A percentile compares a stretch with the other conserved stretches of the same genome.
These are phyloP conservation scores for Marchantia polymorpha DNA, from an alignment of 225 moss, liverwort and hornwort species.

Conservation along the genomic window DNA sequence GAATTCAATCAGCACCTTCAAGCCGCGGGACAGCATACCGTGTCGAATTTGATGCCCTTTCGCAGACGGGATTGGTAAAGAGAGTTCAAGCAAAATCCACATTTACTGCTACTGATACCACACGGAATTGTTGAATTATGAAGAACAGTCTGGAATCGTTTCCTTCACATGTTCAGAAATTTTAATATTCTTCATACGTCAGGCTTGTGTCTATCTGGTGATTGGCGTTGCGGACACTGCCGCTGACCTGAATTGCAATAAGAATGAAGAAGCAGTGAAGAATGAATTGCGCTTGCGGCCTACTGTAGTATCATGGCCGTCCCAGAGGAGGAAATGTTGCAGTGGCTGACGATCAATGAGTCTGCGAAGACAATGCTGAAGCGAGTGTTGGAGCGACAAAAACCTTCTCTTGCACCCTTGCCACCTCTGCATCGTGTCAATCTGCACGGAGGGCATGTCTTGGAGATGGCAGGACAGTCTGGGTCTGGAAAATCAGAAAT, in stretches of 20 bases:
- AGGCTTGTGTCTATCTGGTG: background rate
- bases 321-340: conserved; percentile 26
- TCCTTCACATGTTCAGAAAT: background rate
- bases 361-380: conserved; percentile 43
- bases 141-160: too few species aligned
- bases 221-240: background rate
- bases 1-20: too few species aligned
- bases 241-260: background rate
- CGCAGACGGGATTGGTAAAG: too few species aligned
- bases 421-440: conserved; percentile 39
- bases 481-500: conserved; percentile 52
- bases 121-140: too few species aligned
- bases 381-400: conserved; percentile 30
- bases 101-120: too few species aligned
- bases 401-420: conserved; percentile 38
- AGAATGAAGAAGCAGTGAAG: background rate
- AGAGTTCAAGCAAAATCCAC: too few species aligned
- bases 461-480: conserved; percentile 44
- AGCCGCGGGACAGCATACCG: too few species aligned
- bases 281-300: background rate
- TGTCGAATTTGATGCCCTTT: too few species aligned
- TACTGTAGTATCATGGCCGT: background rate
- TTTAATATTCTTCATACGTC: background rate
- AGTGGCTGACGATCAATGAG: conserved; percentile 39
- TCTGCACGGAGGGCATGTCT: conserved; percentile 47